A percentile compares a stretch with the other conserved stretches of the same genome.
Conservation (phyloP, 202 grass and related monocot genomes). For the Alloteropsis angusta region DNA sequence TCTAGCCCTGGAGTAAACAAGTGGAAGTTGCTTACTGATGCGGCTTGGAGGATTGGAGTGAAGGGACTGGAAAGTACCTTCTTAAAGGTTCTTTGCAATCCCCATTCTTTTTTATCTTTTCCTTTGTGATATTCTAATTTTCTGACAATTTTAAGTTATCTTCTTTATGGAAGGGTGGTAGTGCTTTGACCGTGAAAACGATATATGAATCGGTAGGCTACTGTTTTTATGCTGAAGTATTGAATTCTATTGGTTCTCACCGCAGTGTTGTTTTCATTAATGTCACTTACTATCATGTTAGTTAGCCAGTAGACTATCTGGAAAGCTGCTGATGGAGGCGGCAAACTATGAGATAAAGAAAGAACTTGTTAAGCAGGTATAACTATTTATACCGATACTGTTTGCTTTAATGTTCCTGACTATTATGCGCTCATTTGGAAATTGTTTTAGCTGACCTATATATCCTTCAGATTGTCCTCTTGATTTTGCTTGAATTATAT, state of each 20-base stretch:
- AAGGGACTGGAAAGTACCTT: slow-evolving; percentile 65
- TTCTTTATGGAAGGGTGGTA: slow-evolving; percentile 57
- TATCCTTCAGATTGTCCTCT: background rate
- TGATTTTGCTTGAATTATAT: background rate
- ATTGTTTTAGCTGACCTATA: background rate
- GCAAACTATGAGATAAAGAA: slow-evolving; percentile 95
- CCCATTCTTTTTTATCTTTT: background rate
- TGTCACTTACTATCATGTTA: slow-evolving; percentile 41
- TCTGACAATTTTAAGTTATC: slow-evolving; percentile 23
- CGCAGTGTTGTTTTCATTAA: slow-evolving; percentile 8
- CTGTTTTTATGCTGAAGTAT: background rate
- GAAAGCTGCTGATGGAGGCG: slow-evolving; percentile 64
- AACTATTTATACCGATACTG: background rate
- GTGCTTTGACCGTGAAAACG: slow-evolving; percentile 63
- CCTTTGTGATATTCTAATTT: background rate
- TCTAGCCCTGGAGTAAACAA: slow-evolving; percentile 54
- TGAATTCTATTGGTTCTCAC: background rate
- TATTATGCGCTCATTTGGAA: background rate
- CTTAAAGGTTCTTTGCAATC: slow-evolving; percentile 58
- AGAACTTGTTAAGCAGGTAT: slow-evolving; percentile 82
- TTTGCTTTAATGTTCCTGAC: background rate
- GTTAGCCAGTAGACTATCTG: slow-evolving; percentile 78
- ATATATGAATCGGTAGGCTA: slow-evolving; percentile 67
- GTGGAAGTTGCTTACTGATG: slow-evolving; percentile 56
- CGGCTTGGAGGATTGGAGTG: slow-evolving; percentile 62